Evolutionary conservation across 2,329 filamentous ascomycete genomes (phyloP).

Genomic region (Colletotrichum phormii): DNA sequence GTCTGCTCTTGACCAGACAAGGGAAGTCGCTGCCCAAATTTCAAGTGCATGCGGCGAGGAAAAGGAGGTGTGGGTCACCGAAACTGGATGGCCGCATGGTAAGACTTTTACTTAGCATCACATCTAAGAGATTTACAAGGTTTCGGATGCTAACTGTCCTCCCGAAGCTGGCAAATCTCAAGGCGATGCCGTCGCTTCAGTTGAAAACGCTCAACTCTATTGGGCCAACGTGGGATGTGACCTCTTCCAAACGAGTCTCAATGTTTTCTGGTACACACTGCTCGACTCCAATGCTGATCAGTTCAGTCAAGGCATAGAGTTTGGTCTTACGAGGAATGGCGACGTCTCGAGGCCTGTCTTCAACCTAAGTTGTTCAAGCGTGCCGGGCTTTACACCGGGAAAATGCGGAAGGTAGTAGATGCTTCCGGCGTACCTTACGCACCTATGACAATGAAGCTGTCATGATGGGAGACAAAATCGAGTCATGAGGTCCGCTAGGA

Average conservation of each 20-base stretch:
- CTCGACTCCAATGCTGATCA: constrained; percentile 29
- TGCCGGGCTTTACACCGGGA: too few species aligned
- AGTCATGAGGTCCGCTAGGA: too few species aligned
- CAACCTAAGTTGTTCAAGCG: constrained; percentile 15
- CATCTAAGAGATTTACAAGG: neutral
- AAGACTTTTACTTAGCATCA: neutral
- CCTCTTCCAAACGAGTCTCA: constrained; percentile 20
- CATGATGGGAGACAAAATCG: neutral
- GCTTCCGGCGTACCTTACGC: too few species aligned
- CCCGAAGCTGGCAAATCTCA: constrained; percentile 52
- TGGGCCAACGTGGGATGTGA: constrained; percentile 30
- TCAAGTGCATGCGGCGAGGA: constrained; percentile 53
- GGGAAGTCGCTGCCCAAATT: constrained; percentile 37
- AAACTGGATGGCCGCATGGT: constrained; percentile 68
- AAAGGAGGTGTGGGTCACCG: constrained; percentile 61
- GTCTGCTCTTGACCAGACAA: constrained; percentile 47
- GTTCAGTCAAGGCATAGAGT: constrained; percentile 6
- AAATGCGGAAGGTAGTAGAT: neutral
- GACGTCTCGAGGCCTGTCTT: constrained; percentile 21
- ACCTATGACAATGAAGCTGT: neutral
- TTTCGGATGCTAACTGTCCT: neutral
- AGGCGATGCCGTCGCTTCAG: constrained; percentile 55
- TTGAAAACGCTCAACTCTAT: constrained; percentile 54
- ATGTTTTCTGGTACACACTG: constrained; percentile 35
- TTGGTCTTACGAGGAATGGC: constrained; percentile 17